A percentile compares a stretch with the other conserved stretches of the same genome.
These are phyloP conservation scores for Leishmania lainsoni DNA, from an alignment of 208 protist species.

Conservation along the genomic window DNA sequence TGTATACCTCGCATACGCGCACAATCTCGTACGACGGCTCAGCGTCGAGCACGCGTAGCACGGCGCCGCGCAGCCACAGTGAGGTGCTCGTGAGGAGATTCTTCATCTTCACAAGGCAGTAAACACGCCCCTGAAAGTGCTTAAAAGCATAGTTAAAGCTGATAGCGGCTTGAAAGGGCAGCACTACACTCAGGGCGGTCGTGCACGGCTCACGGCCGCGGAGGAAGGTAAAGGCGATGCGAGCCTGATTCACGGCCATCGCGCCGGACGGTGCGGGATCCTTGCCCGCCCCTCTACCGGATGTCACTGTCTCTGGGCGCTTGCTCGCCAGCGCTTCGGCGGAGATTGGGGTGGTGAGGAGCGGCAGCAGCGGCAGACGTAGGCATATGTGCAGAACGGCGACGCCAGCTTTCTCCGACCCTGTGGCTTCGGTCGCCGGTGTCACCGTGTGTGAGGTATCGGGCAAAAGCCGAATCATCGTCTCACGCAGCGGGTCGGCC, in stretches of 20 bases:
- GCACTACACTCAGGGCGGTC: conserved; percentile 36
- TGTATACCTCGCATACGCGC: conserved; percentile 59
- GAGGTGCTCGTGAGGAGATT: conserved; percentile 69
- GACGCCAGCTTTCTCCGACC: conserved; percentile 1
- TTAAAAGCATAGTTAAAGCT: conserved; percentile 61
- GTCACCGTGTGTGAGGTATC: background rate
- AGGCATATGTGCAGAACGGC: conserved; percentile 25
- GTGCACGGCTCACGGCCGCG: conserved; percentile 53
- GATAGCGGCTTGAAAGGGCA: conserved; percentile 37
- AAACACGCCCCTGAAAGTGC: conserved; percentile 74
- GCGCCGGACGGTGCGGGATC: conserved; percentile 6
- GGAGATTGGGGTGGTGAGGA: conserved; percentile 45
- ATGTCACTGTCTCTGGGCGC: background rate
- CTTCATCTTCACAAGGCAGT: conserved; percentile 69
- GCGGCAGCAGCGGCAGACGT: conserved; percentile 54
- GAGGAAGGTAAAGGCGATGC: conserved; percentile 53
- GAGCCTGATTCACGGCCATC: conserved; percentile 23
- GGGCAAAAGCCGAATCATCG: conserved; percentile 20
- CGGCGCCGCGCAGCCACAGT: conserved; percentile 76
- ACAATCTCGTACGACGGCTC: conserved; percentile 66
- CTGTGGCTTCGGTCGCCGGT: background rate
- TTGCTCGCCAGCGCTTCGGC: conserved; percentile 4
- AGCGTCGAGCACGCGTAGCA: conserved; percentile 61
- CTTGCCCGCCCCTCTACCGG: background rate
- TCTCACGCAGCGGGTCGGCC: conserved; percentile 29